A percentile compares a stretch with the other conserved stretches of the same genome.
These are phyloP conservation scores for Pythium grandisporangium DNA, from an alignment of 352 stramenopile genomes.

Conservation along the genomic window DNA sequence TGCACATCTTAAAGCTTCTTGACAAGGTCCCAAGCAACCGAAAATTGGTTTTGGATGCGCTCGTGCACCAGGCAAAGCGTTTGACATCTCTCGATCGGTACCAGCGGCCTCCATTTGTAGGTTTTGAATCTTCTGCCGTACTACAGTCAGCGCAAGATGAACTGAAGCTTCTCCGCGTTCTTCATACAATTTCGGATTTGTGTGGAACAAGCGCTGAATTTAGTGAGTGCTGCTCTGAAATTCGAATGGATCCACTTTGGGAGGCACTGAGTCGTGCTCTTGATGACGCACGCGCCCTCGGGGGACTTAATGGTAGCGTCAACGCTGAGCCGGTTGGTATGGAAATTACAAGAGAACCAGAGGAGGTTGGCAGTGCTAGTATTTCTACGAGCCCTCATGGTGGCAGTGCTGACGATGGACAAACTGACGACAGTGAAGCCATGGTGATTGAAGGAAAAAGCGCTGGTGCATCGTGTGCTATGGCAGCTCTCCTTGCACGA, in stretches of 20 bases:
- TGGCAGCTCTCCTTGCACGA: constrained; percentile 92
- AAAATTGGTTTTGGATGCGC: constrained; percentile 45
- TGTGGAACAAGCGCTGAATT: constrained; percentile 64
- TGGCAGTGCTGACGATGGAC: constrained; percentile 1
- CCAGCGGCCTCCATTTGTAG: constrained; percentile 2
- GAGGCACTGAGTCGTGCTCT: constrained; percentile 62
- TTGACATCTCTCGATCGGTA: constrained; percentile 27
- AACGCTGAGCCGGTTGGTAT: too few relatives aligned
- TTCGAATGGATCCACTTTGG: constrained; percentile 68
- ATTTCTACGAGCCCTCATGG: background rate
- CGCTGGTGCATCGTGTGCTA: constrained; percentile 78
- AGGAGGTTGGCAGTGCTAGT: constrained; percentile 11
- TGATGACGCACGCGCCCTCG: constrained; percentile 62
- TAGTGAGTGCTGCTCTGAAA: constrained; percentile 55
- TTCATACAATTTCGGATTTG: constrained; percentile 92
- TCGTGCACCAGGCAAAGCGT: constrained; percentile 48
- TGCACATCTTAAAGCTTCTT: constrained; percentile 72
- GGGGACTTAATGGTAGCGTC: too few relatives aligned
- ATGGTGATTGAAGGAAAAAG: constrained; percentile 86
- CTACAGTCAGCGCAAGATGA: constrained; percentile 80
- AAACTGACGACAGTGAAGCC: constrained; percentile 55
- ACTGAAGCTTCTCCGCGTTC: constrained; percentile 92
- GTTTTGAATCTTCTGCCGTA: constrained; percentile 71
- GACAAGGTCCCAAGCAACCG: constrained; percentile 57
- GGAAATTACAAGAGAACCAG: too few relatives aligned